Percentiles rank a stretch among this genome's conserved stretches.
Conservation (phyloP, 306 rosid species). For the Ziziphus jujuba region DNA sequence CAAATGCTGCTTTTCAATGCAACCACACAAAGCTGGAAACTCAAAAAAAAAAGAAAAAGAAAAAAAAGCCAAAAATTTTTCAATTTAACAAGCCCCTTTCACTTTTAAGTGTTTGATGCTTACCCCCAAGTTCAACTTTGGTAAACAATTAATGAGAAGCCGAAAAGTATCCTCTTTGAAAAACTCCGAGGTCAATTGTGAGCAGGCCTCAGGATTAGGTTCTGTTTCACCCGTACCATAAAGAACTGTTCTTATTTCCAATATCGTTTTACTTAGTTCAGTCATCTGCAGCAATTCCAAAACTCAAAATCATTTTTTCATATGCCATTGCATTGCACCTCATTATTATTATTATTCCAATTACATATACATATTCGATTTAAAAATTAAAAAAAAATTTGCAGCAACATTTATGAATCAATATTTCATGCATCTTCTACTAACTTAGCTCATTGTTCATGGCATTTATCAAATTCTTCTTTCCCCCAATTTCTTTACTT, state of each 20-base stretch:
- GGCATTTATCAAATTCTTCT: no score
- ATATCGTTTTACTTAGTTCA: conserved; percentile 44
- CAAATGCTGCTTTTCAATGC: neutral
- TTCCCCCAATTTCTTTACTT: no score
- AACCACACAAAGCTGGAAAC: neutral
- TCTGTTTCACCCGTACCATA: conserved; percentile 60
- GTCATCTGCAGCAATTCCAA: conserved; percentile 28
- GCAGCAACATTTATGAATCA: no score
- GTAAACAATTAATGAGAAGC: conserved; percentile 43
- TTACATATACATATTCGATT: no score
- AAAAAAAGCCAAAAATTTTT: neutral
- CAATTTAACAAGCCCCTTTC: neutral
- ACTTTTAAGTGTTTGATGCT: neutral
- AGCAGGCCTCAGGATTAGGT: conserved; percentile 59
- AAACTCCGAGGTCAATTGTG: conserved; percentile 60
- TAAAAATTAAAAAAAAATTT: no score
- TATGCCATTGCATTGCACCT: neutral
- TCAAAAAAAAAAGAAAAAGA: neutral
- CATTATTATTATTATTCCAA: neutral
- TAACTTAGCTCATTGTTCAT: no score
- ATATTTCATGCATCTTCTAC: no score
- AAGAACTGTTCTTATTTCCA: conserved; percentile 47
- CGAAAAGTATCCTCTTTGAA: conserved; percentile 56
- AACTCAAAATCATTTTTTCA: neutral
- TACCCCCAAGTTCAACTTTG: conserved; percentile 59